phyloP scores from a whole-genome alignment of 2,329 filamentous ascomycete species.

The Neurospora sp. region DNA sequence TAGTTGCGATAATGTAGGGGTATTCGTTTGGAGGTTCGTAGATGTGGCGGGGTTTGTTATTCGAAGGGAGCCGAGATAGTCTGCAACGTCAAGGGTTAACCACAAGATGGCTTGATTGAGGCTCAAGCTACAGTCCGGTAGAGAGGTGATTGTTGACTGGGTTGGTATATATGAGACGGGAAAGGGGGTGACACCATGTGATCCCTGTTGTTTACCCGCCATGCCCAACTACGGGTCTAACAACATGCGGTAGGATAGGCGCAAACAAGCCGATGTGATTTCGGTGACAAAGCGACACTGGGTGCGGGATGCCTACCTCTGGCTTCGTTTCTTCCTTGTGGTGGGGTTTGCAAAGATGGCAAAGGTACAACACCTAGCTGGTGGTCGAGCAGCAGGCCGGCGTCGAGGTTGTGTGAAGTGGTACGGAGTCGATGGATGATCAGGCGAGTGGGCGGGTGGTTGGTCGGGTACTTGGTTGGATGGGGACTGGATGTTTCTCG shows the following conservation, averaged over 20 bases:
- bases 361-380: neutral
- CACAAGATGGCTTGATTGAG: neutral
- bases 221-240: neutral
- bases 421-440: neutral
- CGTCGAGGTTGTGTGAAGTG: neutral
- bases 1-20: conserved; percentile 7
- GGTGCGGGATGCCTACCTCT: neutral
- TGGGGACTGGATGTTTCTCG: neutral
- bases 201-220: neutral
- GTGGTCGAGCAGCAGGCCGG: neutral
- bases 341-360: neutral
- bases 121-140: neutral
- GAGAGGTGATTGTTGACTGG: neutral
- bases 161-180: neutral
- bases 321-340: neutral
- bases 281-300: neutral
- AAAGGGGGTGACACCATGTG: neutral
- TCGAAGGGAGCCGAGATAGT: neutral
- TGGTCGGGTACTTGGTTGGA: neutral
- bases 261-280: neutral
- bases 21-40: neutral
- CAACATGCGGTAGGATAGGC: neutral
- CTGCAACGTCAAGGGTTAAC: neutral
- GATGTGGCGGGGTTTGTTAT: conserved; percentile 1
- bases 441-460: neutral